Percentiles rank a stretch among this genome's conserved stretches.
These are phyloP conservation scores for Fagus sylvatica DNA, from an alignment of 306 rosid genomes.

Conservation along the genomic window DNA sequence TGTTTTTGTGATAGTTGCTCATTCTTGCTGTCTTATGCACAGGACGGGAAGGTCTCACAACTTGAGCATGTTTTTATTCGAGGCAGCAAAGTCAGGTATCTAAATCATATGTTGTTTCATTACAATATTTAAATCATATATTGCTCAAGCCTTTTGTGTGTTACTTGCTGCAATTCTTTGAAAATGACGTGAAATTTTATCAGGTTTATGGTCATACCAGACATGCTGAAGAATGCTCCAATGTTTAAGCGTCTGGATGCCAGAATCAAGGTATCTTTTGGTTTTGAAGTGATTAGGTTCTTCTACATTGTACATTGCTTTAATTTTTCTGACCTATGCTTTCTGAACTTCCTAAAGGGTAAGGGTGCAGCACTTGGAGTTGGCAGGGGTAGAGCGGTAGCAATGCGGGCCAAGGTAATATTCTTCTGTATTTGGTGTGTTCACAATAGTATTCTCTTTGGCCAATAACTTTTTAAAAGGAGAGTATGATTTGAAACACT, in stretches of 20 bases:
- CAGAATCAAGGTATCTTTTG: constrained; percentile 70
- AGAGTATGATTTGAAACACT: neutral
- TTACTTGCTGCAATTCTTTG: neutral
- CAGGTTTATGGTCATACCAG: constrained; percentile 99
- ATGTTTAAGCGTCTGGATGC: constrained; percentile 99
- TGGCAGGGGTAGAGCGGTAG: constrained; percentile 98
- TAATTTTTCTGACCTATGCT: constrained; percentile 20
- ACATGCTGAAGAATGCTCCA: constrained; percentile 98
- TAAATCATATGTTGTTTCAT: constrained; percentile 8
- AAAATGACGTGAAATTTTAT: constrained; percentile 15
- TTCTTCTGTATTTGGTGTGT: neutral
- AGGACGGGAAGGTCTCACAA: constrained; percentile 95
- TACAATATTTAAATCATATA: neutral
- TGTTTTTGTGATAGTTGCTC: constrained; percentile 15
- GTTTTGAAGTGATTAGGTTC: constrained; percentile 5
- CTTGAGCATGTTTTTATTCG: constrained; percentile 97
- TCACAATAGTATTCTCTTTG: neutral
- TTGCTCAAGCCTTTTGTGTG: neutral
- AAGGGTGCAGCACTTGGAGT: constrained; percentile 99
- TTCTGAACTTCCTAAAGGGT: constrained; percentile 61
- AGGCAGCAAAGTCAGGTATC: constrained; percentile 98
- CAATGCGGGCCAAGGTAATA: constrained; percentile 91
- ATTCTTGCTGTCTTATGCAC: constrained; percentile 20
- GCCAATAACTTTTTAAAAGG: neutral
- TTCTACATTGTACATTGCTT: neutral